A percentile compares a stretch with the other conserved stretches of the same genome.
These are phyloP conservation scores for Endoconidiophora laricicola DNA, from an alignment of 2,329 filamentous ascomycete genomes.

Conservation along the genomic window DNA sequence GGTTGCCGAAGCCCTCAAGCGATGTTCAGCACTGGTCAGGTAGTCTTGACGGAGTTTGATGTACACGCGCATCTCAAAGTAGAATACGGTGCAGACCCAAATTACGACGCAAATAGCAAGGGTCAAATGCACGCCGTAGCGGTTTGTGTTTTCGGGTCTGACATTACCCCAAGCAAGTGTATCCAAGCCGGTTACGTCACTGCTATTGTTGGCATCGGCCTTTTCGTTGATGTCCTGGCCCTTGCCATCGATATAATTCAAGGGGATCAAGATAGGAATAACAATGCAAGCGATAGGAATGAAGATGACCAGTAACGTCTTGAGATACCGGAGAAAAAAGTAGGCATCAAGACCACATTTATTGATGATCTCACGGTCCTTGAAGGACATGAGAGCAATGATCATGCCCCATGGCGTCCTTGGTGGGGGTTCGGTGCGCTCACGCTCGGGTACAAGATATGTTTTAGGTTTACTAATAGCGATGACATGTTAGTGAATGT, in stretches of 20 bases:
- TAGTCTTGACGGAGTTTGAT: conserved; percentile 90
- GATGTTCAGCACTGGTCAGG: conserved; percentile 85
- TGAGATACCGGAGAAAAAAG: conserved; percentile 82
- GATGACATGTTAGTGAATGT: not conserved
- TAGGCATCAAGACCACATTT: conserved; percentile 95
- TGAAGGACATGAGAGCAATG: conserved; percentile 46
- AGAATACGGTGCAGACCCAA: conserved; percentile 79
- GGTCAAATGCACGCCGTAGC: conserved; percentile 73
- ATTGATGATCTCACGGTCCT: conserved; percentile 71
- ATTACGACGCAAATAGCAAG: conserved; percentile 61
- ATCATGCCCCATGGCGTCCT: conserved; percentile 34
- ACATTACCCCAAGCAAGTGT: conserved; percentile 80
- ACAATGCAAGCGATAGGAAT: conserved; percentile 63
- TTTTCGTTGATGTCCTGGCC: conserved; percentile 35
- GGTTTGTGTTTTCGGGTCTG: conserved; percentile 40
- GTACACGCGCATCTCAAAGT: conserved; percentile 70
- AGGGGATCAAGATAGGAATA: conserved; percentile 67
- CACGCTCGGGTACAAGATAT: conserved; percentile 69
- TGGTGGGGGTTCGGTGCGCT: conserved; percentile 63
- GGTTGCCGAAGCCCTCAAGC: conserved; percentile 80
- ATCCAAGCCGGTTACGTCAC: conserved; percentile 47
- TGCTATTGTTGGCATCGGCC: conserved; percentile 16
- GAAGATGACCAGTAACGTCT: conserved; percentile 73
- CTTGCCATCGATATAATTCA: conserved; percentile 61
- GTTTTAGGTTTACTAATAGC: conserved; percentile 56